Conservation (phyloP, 176 grass and related monocot species). For the Musa itinerans region DNA sequence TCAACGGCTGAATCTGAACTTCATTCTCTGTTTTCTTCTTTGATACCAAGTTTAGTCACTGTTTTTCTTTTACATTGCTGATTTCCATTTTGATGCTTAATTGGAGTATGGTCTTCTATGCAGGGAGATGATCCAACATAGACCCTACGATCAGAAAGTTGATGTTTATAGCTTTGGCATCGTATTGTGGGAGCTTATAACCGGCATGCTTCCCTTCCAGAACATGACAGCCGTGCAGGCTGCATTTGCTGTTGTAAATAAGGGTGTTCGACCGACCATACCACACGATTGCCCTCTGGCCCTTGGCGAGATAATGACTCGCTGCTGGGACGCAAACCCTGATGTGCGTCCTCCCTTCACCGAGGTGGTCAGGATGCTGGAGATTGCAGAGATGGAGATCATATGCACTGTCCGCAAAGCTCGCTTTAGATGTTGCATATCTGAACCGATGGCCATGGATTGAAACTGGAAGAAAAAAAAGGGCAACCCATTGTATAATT, state of each 20-base stretch:
- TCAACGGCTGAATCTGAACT: background rate
- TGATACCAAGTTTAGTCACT: background rate
- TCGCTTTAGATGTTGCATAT: slow-evolving; percentile 83
- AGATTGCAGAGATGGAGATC: slow-evolving; percentile 74
- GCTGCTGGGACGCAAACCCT: slow-evolving; percentile 88
- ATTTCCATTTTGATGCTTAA: background rate
- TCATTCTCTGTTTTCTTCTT: background rate
- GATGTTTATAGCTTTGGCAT: slow-evolving; percentile 97
- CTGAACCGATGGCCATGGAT: slow-evolving; percentile 84
- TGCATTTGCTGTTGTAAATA: slow-evolving; percentile 95
- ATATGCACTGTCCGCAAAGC: slow-evolving; percentile 75
- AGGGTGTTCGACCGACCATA: slow-evolving; percentile 64
- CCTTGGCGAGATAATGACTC: slow-evolving; percentile 81
- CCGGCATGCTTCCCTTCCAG: slow-evolving; percentile 86
- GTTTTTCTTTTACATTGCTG: background rate
- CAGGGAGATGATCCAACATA: slow-evolving; percentile 99
- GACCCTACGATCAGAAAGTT: slow-evolving; percentile 94
- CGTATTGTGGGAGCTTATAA: slow-evolving; percentile 94
- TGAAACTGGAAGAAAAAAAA: slow-evolving; percentile 20
- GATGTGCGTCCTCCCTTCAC: slow-evolving; percentile 79
- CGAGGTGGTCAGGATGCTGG: slow-evolving; percentile 84
- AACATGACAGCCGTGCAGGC: slow-evolving; percentile 96
- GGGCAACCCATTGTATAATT: background rate
- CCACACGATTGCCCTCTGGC: slow-evolving; percentile 75
- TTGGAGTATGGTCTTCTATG: slow-evolving; percentile 18